Evolutionary conservation across 2,329 filamentous ascomycete genomes (phyloP), one percentile per base, ranked within the genome.

Genomic region (Penicillium sp.): DNA sequence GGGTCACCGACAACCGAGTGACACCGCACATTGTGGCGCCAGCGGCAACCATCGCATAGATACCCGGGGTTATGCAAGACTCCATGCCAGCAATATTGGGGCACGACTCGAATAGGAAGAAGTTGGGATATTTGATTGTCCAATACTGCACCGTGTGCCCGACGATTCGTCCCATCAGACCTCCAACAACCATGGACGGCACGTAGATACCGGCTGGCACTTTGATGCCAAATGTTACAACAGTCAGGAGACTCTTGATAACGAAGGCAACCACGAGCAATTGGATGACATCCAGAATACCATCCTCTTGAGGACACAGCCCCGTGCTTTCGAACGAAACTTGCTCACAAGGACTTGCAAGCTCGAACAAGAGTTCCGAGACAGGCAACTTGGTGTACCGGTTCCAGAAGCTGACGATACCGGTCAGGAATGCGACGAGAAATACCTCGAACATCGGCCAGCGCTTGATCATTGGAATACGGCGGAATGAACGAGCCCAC

Each of bases 1-100:
- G 76, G 0, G 93, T 97, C 18, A 98, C 88, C 0, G 90, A 95
- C 1, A 98, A 72, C 40, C 93, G 81, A 1, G 93, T 98, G 2
- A 97, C 93, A 40, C 93, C 93, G 57, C 91, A 97, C 93, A 98
- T 97, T 26, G 91, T 96, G 1, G 93, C 89, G 13, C 93, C 93
- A 35, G 93, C 93, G 13, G 90, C 91, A 47, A 96, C 89, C 49
- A 98, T 78, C 1, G 89, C 93, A 65, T 98, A 98, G 0, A 97
- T 89, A n/a, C 93, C 93, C 0, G 93, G 93, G 39, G 94, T 90
- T 39, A 98, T 88, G 65, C 93, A 97, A 1, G 85, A 85, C 48
- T 88, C 85, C 26, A 87, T 82, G 31, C 82, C 76, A 11, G 72
- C 80, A 42, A 79, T 76, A 6, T 80, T 77, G 3, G 84, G 80